phyloP scores from a whole-genome alignment of 345 rosid species.

The Clausena lansium region DNA sequence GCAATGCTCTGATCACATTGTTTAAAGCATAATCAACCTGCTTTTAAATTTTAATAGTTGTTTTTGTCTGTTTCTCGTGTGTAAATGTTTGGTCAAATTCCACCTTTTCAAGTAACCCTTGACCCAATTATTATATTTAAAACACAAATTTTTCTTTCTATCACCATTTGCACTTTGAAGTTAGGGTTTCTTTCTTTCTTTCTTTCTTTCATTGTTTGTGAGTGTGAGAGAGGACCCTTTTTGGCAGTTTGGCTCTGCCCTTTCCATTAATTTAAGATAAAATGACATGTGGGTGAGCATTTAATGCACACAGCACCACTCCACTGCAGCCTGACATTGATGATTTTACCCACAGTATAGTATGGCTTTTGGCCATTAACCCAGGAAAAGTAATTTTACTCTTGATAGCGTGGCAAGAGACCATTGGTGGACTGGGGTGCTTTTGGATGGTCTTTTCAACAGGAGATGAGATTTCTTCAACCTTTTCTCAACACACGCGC shows the following conservation, averaged over 20 bases:
- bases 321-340: neutral
- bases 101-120: constrained; percentile 18
- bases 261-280: neutral
- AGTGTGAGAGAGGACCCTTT: neutral
- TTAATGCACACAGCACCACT: neutral
- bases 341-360: neutral
- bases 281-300: neutral
- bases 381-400: neutral
- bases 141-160: no score
- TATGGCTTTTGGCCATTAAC: neutral
- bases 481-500: constrained; percentile 16
- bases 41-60: constrained; percentile 12
- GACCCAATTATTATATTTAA: neutral
- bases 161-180: neutral
- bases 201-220: neutral
- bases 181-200: neutral
- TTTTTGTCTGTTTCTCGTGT: constrained; percentile 16
- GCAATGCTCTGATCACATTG: neutral
- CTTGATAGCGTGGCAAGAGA: neutral
- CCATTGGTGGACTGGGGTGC: neutral
- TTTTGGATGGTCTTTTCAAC: neutral
- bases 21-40: neutral
- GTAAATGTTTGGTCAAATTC: constrained; percentile 23
- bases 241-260: neutral
- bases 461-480: neutral